phyloP scores from a whole-genome alignment of 1,284 basidiomycete genomes.

The Cryptococcus neoformans region DNA sequence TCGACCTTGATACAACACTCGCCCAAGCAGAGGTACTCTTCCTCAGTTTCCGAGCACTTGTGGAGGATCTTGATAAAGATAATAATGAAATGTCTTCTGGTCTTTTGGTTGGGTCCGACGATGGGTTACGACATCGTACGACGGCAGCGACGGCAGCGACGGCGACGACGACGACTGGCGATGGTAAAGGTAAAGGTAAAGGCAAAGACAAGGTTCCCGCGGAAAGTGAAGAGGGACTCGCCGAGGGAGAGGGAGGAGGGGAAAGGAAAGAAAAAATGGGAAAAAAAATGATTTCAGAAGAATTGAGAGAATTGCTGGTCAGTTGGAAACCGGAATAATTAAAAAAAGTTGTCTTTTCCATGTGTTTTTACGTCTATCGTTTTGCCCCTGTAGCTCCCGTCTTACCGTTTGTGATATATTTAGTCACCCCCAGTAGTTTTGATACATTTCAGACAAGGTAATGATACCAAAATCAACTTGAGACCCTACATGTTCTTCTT shows the following conservation, averaged over 20 bases:
- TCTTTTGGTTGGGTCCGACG: not conserved
- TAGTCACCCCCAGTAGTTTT: no score
- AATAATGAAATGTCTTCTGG: constrained; percentile 1
- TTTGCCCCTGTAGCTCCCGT: no score
- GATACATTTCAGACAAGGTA: no score
- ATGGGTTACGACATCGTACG: not conserved
- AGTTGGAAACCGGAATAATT: constrained; percentile 8
- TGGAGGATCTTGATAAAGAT: constrained; percentile 72
- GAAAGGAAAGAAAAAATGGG: constrained; percentile 1
- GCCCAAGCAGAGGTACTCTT: constrained; percentile 93
- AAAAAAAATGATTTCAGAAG: constrained; percentile 10
- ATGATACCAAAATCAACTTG: no score
- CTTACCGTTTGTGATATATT: no score
- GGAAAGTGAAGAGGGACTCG: not conserved
- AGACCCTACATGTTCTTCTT: constrained; percentile 18
- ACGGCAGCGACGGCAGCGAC: constrained; percentile 1
- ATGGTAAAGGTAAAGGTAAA: not conserved
- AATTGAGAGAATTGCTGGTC: constrained; percentile 17
- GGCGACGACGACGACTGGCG: not conserved
- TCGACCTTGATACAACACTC: constrained; percentile 85
- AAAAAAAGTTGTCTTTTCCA: not conserved
- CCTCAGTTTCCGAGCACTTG: constrained; percentile 54
- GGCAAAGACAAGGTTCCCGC: not conserved
- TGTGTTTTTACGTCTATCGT: no score
- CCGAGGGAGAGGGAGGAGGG: not conserved